These are phyloP conservation scores for Fusarium burgessii DNA, from an alignment of 2,329 filamentous ascomycete species.

Conservation along the genomic window DNA sequence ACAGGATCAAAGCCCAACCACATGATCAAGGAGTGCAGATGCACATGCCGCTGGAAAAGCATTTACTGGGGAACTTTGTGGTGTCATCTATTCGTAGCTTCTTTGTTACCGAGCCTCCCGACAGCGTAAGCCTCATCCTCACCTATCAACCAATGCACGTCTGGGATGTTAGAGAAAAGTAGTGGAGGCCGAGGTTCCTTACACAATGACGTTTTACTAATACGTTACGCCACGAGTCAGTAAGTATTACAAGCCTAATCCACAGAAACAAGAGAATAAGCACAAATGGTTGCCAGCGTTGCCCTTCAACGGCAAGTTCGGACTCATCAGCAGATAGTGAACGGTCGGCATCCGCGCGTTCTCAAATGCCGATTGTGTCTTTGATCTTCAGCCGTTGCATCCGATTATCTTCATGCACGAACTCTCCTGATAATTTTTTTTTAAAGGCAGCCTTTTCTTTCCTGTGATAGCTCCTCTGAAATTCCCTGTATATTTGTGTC, in stretches of 20 bases:
- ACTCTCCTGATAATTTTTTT: constrained; percentile 12
- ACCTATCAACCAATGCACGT: neutral
- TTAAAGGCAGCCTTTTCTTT: constrained; percentile 18
- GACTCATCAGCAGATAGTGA: constrained; percentile 12
- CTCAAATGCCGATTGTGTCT: constrained; percentile 24
- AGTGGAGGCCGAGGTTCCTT: neutral
- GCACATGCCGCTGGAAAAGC: neutral
- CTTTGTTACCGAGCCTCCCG: constrained; percentile 25
- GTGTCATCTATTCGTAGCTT: neutral
- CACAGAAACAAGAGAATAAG: constrained; percentile 13
- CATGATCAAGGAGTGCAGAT: neutral
- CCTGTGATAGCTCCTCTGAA: neutral
- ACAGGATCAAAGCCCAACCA: neutral
- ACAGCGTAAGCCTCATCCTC: constrained; percentile 23
- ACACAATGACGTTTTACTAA: constrained; percentile 30
- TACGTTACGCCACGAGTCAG: constrained; percentile 1
- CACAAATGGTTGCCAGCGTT: constrained; percentile 6
- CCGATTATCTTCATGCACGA: constrained; percentile 27
- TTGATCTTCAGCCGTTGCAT: constrained; percentile 38
- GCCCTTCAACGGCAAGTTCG: constrained; percentile 38
- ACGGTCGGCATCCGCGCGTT: constrained; percentile 16
- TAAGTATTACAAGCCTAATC: constrained; percentile 2
- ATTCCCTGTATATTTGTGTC: neutral
- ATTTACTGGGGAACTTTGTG: neutral
- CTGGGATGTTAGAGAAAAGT: neutral